Conservation (phyloP, 257 asterid genomes). For the Phtheirospermum japonicum region DNA sequence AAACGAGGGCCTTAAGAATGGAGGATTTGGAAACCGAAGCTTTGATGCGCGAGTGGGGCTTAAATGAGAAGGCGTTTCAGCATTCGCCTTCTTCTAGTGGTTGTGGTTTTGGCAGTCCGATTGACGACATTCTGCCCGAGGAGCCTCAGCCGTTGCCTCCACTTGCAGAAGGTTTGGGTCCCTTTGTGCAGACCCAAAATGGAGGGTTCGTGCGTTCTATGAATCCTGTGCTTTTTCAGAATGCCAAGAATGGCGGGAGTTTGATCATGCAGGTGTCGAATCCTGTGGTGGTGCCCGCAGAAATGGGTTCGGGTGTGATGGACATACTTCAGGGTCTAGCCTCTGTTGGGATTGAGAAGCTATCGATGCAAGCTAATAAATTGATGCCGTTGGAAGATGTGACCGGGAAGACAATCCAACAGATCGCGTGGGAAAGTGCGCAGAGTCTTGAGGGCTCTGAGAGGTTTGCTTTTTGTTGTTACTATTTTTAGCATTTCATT, state of each 20-base stretch:
- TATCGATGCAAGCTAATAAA: constrained; percentile 89
- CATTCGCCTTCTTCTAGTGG: constrained; percentile 59
- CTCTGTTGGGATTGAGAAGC: constrained; percentile 87
- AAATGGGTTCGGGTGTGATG: constrained; percentile 86
- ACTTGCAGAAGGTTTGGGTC: constrained; percentile 77
- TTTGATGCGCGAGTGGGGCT: constrained; percentile 83
- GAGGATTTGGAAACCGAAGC: constrained; percentile 90
- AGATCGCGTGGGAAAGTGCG: constrained; percentile 73
- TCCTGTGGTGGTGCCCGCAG: constrained; percentile 96
- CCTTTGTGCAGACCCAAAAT: constrained; percentile 69
- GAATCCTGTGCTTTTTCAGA: constrained; percentile 70
- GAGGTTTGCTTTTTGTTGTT: constrained; percentile 50
- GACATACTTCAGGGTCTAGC: constrained; percentile 80
- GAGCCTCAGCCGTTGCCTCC: constrained; percentile 62
- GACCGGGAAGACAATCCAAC: constrained; percentile 81
- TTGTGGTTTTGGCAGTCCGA: constrained; percentile 64
- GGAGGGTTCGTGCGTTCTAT: constrained; percentile 91
- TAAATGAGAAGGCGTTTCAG: constrained; percentile 66
- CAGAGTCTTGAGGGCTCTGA: constrained; percentile 57
- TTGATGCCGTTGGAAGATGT: constrained; percentile 92
- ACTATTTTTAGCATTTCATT: constrained; percentile 4
- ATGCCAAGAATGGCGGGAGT: constrained; percentile 68
- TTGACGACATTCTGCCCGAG: constrained; percentile 46
- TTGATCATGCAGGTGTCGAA: constrained; percentile 87
- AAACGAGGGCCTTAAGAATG: constrained; percentile 54